Evolutionary conservation across 257 asterid species (phyloP), one percentile per base, ranked within the genome.

Genomic region (Gentiana macrophylla): DNA sequence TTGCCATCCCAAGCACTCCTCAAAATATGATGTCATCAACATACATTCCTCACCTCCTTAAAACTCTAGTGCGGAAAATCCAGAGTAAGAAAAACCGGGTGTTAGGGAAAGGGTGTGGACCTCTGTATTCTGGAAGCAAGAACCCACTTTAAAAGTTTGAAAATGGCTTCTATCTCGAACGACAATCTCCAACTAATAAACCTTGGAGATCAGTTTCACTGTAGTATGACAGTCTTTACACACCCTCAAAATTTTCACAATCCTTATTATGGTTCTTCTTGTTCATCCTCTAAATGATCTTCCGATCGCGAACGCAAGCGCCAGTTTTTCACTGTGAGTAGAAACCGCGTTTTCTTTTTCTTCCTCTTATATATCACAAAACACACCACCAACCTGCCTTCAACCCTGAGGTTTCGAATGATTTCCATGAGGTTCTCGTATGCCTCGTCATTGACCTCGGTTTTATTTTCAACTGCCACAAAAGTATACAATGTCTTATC

Each of bases 171-270:
- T 83, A 51, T 80, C 94, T 68, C 95, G 79, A 59, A 86, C 65
- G 62, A 63, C 59, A 54, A 86, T 80, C 66, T 77, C 90, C 63
- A 77, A 10, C 51, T 35, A 10, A 63, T 80, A 86, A 55, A 79
- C 69, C 65, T 75, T 64, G 9, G 95, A 83, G 57, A 86, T 83
- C 72, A 77, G 59, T 56, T 75, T 83, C 88, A 86, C 83, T 13
- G 80, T 75, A 36, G 58, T 70, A 72, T 83, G 94, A 57, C 94
- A 86, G 52, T 83, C 93, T 66, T 68, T 79, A 67, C 95, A 83
- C 37, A 86, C 79, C 64, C 90, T 75, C 85, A 86, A 77, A 63
- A 83, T 86, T 79, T 83, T 86, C 72, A 83, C 77, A 53, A 86
- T 62, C 59, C 86, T 67, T 44, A 86, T 24, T 24, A 24, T 24